A percentile compares a stretch with the other conserved stretches of the same genome.
Conservation (phyloP, 1,139 yeast genomes). For the Yamadazyma conglobata region DNA sequence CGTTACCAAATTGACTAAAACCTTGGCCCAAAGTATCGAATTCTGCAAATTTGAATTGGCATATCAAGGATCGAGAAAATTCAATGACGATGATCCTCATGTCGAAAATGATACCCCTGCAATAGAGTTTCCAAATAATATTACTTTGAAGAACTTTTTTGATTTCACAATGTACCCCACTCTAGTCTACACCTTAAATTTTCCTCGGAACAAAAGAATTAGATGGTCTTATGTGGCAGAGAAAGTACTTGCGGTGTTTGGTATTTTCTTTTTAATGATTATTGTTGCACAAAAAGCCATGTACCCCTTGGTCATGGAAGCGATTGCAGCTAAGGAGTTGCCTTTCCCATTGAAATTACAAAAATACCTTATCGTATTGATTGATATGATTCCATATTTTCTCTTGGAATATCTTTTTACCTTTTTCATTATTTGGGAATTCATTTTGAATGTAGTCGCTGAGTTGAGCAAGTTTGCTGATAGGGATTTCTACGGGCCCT, state of each 20-base stretch:
- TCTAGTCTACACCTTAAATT: constrained; percentile 72
- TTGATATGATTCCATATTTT: constrained; percentile 82
- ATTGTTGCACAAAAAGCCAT: constrained; percentile 73
- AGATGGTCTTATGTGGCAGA: constrained; percentile 69
- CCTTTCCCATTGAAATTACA: constrained; percentile 42
- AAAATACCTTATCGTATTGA: constrained; percentile 57
- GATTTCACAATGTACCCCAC: constrained; percentile 89
- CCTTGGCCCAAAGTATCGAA: constrained; percentile 46
- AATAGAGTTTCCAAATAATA: constrained; percentile 62
- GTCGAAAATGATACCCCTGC: constrained; percentile 19
- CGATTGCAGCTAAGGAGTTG: constrained; percentile 49
- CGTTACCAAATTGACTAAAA: constrained; percentile 21
- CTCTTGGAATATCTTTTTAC: constrained; percentile 68
- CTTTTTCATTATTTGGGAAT: constrained; percentile 92
- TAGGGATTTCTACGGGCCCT: constrained; percentile 87
- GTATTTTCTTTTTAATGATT: constrained; percentile 80
- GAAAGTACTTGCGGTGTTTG: constrained; percentile 77
- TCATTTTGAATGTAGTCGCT: constrained; percentile 82
- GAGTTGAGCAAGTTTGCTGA: constrained; percentile 86
- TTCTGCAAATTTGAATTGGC: constrained; percentile 65
- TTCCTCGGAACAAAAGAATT: constrained; percentile 69
- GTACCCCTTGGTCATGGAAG: constrained; percentile 70
- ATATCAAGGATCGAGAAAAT: constrained; percentile 37
- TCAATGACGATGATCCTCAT: constrained; percentile 16
- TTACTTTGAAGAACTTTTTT: constrained; percentile 65